A percentile compares a stretch with the other conserved stretches of the same genome.
These are phyloP conservation scores for Xerocomellus intermedius DNA, from an alignment of 768 basidiomycete genomes.

Conservation along the genomic window DNA sequence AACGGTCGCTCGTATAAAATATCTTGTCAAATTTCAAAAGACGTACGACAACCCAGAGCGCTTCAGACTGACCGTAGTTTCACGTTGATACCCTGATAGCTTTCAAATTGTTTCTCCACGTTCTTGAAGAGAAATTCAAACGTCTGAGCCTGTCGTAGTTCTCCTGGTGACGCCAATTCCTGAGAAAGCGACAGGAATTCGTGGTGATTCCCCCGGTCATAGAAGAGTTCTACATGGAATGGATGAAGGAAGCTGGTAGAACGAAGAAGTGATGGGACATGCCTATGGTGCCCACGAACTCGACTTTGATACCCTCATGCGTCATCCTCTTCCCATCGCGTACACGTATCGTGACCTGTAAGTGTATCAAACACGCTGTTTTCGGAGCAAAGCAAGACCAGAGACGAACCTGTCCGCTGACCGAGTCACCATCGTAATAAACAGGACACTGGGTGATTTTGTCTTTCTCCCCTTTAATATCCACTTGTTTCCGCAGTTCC, in stretches of 20 bases:
- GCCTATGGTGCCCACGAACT: slow-evolving; percentile 97
- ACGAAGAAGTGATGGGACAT: slow-evolving; percentile 26
- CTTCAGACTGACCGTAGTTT: slow-evolving; percentile 73
- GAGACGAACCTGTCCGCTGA: slow-evolving; percentile 73
- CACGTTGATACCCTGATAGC: slow-evolving; percentile 97
- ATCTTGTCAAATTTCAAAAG: slow-evolving; percentile 47
- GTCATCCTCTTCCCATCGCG: slow-evolving; percentile 93
- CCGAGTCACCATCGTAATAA: slow-evolving; percentile 94
- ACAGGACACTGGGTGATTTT: slow-evolving; percentile 83
- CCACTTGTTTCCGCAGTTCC: slow-evolving; percentile 84
- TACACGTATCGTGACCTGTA: slow-evolving; percentile 79
- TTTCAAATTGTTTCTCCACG: slow-evolving; percentile 98
- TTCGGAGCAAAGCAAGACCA: neutral
- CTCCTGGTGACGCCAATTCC: slow-evolving; percentile 93
- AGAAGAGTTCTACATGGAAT: slow-evolving; percentile 66
- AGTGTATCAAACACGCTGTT: neutral
- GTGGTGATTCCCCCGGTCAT: slow-evolving; percentile 96
- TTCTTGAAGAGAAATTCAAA: slow-evolving; percentile 99
- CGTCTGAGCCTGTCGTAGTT: slow-evolving; percentile 94
- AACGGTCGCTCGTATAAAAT: slow-evolving; percentile 88
- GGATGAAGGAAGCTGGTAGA: neutral
- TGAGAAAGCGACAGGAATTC: slow-evolving; percentile 96
- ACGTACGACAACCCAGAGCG: neutral
- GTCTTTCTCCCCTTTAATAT: slow-evolving; percentile 88
- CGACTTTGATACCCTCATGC: slow-evolving; percentile 97